Conservation (phyloP, 2,329 filamentous ascomycete species). For the Phaeosphaeria sp. region DNA sequence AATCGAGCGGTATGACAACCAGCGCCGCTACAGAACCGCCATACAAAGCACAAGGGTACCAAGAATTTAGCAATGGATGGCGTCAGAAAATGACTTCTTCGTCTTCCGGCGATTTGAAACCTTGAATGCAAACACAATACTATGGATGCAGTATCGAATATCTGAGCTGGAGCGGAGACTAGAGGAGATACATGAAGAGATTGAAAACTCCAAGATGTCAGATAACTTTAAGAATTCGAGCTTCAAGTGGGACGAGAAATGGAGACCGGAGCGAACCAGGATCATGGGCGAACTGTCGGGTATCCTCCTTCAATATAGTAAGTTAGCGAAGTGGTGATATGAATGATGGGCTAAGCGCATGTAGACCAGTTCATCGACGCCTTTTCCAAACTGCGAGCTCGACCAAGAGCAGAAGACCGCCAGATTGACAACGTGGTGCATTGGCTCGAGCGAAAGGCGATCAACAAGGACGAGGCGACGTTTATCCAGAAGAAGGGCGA, state of each 20-base stretch:
- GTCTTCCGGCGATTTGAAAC: conserved; percentile 33
- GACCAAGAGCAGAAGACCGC: conserved; percentile 14
- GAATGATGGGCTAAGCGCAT: not conserved
- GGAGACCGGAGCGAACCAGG: conserved; percentile 8
- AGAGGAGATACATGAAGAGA: conserved; percentile 10
- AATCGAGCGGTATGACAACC: not conserved
- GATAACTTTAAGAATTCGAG: conserved; percentile 15
- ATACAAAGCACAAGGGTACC: conserved; percentile 38
- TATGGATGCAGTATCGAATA: conserved; percentile 34
- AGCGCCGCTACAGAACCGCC: not conserved
- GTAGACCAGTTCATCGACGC: conserved; percentile 25
- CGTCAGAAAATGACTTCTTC: conserved; percentile 40
- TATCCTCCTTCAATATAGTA: conserved; percentile 25
- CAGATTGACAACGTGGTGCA: conserved; percentile 20
- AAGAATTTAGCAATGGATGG: conserved; percentile 34
- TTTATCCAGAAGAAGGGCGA: conserved; percentile 20
- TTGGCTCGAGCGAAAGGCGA: conserved; percentile 17
- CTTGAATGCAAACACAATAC: conserved; percentile 29
- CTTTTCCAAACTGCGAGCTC: conserved; percentile 22
- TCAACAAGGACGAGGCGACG: conserved; percentile 9
- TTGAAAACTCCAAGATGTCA: not conserved
- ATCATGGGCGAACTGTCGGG: conserved; percentile 22
- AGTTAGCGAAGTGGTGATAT: not conserved
- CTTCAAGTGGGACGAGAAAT: conserved; percentile 19
- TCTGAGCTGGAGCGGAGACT: conserved; percentile 17